phyloP scores from a whole-genome alignment of 2,329 filamentous ascomycete species.

The Tolypocladium inflatum region DNA sequence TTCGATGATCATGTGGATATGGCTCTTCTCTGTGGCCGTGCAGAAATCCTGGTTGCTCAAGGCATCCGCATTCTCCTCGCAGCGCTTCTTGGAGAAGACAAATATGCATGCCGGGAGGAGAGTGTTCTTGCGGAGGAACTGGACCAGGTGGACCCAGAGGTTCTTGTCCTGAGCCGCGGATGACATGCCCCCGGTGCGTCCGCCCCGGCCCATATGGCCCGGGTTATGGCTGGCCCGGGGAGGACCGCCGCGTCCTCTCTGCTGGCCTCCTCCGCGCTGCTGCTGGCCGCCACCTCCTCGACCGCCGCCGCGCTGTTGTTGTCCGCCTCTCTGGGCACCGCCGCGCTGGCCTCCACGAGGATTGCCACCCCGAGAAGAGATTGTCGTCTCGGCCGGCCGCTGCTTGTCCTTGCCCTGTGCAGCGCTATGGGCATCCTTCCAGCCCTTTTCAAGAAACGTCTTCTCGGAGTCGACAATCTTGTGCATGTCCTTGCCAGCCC shows the following conservation, averaged over 20 bases:
- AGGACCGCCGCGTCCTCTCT: slow-evolving; percentile 41
- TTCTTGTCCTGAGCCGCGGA: slow-evolving; percentile 92
- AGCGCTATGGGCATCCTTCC: slow-evolving; percentile 85
- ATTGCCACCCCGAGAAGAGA: slow-evolving; percentile 27
- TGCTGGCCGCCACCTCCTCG: slow-evolving; percentile 39
- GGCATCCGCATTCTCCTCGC: slow-evolving; percentile 94
- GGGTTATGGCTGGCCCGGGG: slow-evolving; percentile 52
- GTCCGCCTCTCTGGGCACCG: slow-evolving; percentile 25
- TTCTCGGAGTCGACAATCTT: slow-evolving; percentile 95
- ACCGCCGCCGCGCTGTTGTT: slow-evolving; percentile 32
- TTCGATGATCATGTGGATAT: slow-evolving; percentile 95
- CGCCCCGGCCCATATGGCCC: slow-evolving; percentile 85
- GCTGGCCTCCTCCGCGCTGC: slow-evolving; percentile 40
- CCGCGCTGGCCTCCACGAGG: slow-evolving; percentile 24
- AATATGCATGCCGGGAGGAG: slow-evolving; percentile 93
- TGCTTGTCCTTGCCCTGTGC: slow-evolving; percentile 75
- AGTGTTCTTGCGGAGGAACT: slow-evolving; percentile 77
- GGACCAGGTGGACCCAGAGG: slow-evolving; percentile 91
- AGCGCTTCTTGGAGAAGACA: slow-evolving; percentile 96
- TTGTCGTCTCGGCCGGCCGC: slow-evolving; percentile 30
- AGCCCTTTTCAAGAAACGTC: slow-evolving; percentile 82
- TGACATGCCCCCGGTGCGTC: slow-evolving; percentile 75
- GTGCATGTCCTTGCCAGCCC: slow-evolving; percentile 85
- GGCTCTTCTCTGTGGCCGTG: slow-evolving; percentile 87
- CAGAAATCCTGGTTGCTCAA: slow-evolving; percentile 93